phyloP scores from a whole-genome alignment of 1,284 basidiomycete species.

The Takashimella tepidaria region DNA sequence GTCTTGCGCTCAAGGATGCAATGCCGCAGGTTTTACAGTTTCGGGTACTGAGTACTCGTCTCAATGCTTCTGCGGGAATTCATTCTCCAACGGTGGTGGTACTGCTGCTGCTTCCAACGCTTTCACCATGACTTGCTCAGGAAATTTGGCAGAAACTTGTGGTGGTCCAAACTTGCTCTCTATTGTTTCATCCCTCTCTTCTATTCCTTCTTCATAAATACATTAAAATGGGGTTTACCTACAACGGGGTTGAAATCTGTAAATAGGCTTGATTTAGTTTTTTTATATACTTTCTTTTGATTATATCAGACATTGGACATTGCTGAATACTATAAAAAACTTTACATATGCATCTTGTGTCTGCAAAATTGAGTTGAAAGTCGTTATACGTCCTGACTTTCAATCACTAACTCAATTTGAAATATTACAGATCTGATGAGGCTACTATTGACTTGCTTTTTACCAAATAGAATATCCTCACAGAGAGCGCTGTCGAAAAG shows the following conservation, averaged over 20 bases:
- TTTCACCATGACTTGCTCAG: constrained; percentile 37
- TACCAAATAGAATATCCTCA: no score
- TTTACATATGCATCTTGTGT: no score
- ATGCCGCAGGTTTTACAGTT: constrained; percentile 35
- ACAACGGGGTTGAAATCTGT: not conserved
- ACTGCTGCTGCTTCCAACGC: constrained; percentile 16
- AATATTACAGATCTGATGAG: no score
- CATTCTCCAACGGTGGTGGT: constrained; percentile 16
- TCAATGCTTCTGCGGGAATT: constrained; percentile 42
- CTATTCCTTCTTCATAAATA: not conserved
- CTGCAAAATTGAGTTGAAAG: no score
- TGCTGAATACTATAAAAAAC: no score
- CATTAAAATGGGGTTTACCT: not conserved
- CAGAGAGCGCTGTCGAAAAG: no score
- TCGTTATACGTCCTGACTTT: no score
- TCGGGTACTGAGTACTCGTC: constrained; percentile 42
- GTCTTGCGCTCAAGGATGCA: constrained; percentile 34
- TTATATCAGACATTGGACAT: not conserved
- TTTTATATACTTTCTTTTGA: not conserved
- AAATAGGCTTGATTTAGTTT: not conserved
- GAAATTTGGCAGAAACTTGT: constrained; percentile 35
- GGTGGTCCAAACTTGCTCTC: constrained; percentile 40
- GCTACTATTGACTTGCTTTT: no score
- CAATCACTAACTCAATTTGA: no score
- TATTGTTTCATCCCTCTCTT: constrained; percentile 7